Evolutionary conservation across 2,329 filamentous ascomycete genomes (phyloP), one percentile per base, ranked within the genome.

Genomic region (Clonostachys rosea): DNA sequence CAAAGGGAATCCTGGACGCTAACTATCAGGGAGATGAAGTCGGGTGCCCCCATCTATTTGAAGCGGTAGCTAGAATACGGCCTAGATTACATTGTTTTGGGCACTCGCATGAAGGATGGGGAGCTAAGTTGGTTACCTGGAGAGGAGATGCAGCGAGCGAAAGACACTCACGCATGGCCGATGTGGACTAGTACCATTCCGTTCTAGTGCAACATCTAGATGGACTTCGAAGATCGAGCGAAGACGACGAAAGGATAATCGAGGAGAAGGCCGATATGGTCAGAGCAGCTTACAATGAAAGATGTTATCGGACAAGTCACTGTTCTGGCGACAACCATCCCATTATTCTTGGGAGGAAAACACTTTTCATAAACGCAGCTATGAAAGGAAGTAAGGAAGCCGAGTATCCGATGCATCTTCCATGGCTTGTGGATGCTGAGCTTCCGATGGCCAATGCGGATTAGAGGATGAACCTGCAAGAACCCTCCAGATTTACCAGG

Each of bases 351-450:
- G 73, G 70, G 3, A 59, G 62, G 33, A 66, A 79, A 49, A 81
- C 77, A 0, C 56, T 81, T 5, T 78, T 81, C 52, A 67, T 81
- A 9, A 83, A 83, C 56, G 78, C 76, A 1, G 66, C 78, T 0
- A 70, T 81, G 18, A 55, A 73, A 52, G 65, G 52, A 3, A 20
- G 76, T 75, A 54, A 86, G 69, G 47, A 80, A 73, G 54, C 60
- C 7, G 67, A 73, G n/a, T 48, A 58, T n/a, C 65, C 69, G 10
- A 54, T 60, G 11, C 76, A 84, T 40, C 57, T 71, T n/a, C 73
- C 77, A 1, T 84, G 76, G 76, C 16, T 82, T 4, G 59, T 83
- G 6, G 71, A 79, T 10, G 49, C 81, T 8, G 67, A 74, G 20
- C 59, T 82, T 35, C 57, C 53, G 14, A 6, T 39, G 14, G 36